These are phyloP conservation scores for Trichocomaceae sp. DNA, from an alignment of 2,329 filamentous ascomycete species.

Conservation along the genomic window DNA sequence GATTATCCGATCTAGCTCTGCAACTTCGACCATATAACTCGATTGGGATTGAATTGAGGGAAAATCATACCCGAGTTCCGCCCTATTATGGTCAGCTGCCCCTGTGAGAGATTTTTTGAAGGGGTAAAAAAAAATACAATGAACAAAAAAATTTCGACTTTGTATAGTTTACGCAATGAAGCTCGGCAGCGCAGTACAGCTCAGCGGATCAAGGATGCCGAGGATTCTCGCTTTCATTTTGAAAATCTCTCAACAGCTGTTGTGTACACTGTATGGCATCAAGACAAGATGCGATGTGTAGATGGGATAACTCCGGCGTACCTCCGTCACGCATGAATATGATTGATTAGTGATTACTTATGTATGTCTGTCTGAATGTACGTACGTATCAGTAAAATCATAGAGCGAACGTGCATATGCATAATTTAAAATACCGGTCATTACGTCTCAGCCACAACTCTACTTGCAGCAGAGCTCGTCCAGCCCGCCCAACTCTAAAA, in stretches of 20 bases:
- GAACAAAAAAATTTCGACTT: background rate
- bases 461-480: background rate
- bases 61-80: background rate
- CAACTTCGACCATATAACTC: background rate
- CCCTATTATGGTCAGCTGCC: background rate
- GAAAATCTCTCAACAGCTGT: background rate
- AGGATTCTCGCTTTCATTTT: background rate
- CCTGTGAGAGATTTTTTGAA: background rate
- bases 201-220: background rate
- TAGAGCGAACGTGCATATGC: background rate
- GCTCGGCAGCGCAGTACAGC: background rate
- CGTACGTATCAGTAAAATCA: too few relatives aligned
- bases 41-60: background rate
- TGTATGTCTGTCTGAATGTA: background rate
- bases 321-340: background rate
- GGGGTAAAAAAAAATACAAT: background rate
- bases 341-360: background rate
- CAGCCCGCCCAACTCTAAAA: background rate
- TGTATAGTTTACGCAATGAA: background rate
- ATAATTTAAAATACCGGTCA: background rate
- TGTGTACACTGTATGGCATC: background rate
- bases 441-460: background rate
- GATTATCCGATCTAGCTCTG: slow-evolving; percentile 6
- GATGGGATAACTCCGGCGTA: background rate
- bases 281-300: background rate